Base-by-base conservation (phyloP, 1,139 yeast species). In the Diutina pseudorugosa region DNA sequence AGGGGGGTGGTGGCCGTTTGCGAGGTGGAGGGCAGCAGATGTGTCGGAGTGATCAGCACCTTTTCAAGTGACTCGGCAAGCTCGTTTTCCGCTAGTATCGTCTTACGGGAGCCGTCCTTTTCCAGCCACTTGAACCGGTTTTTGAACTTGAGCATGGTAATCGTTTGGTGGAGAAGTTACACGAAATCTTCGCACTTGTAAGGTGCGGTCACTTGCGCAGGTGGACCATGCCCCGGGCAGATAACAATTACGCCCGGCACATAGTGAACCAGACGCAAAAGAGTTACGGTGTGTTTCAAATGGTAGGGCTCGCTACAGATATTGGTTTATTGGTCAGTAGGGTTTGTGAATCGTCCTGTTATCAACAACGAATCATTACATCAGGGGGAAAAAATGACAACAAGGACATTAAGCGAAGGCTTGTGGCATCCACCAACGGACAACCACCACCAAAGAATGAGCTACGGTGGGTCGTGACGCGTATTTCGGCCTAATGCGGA, bases 51-150 rank as follows among this genome's bases (percentile, higher is more conserved):
- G 12, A 45, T 25, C 49, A 45, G 49, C 20, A 45, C 49, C 21
- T 23, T 45, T 5, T 45, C 49, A 16, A 45, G 36, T 8, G 14
- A 8, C 19, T 25, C 19, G 40, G 49, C 36, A 14, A 45, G 30
- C n/a, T 45, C 49, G 21, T 27, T 33, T 12, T 45, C 49, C 3
- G 49, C 49, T 19, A 27, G 40, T n/a, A 45, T n/a, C n/a, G 49
- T 45, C 49, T 45, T 45, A 5, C 49, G 40, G 2, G 41, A 27
- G 36, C 49, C 49, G 19, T 27, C 49, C n/a, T 45, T 27, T 11
- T 45, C 40, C 47, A 43, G 47, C 47, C 47, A 43, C 40, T 45
- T 45, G 40, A 45, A 45, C 23, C 49, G 49, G 40, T 45, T 45
- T 20, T 45, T 45, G 30, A 45, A 45, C 49, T 45, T 45, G 49